Base-by-base conservation (phyloP, 1,284 basidiomycete species). In the Tylopilus orsonianus region DNA sequence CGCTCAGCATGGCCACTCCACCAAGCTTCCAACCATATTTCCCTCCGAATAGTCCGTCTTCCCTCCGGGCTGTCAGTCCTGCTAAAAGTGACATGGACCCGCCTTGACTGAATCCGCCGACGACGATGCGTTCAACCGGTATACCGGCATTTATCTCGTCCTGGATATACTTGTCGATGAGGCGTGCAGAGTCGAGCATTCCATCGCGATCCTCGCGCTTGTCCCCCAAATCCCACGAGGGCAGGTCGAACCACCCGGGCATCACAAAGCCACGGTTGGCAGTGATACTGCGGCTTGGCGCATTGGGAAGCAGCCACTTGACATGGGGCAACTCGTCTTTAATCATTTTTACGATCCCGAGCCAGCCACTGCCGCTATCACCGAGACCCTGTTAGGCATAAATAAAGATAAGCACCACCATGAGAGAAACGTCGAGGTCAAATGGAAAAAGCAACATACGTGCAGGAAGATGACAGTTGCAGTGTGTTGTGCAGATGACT, bases 21-120 rank as follows among this genome's bases (percentile, higher is more conserved):
- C 77, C 90, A 6, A 95, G 72, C 59, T 83, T 85, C 56, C 67
- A 68, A 27, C 67, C 66, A 30, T 56, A 48, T 30, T 65, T 59
- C 36, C 66, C 66, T 33, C 61, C 61, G 5, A 57, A 68, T 9
- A 60, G 35, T 16, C 59, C 59, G 10, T 66, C 65, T 33, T 63
- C 59, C 34, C 42, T 43, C 35, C 80, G 69, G 7, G 74, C 76
- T 1, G 83, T 85, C 36, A 95, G 67, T 6, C 83, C 90, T 4
- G 82, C 82, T 44, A 93, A 69, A 27, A 93, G 72, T 5, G 83
- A 77, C 73, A 94, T 85, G n/a, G 85, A 81, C 14, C 77, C 89
- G 33, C 93, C 93, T 68, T 96, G 93, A 51, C 83, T 87, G 71
- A 96, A 97, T 2, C 94, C 93, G 27, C 90, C 92, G 23, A 96